phyloP scores from a whole-genome alignment of 2,329 filamentous ascomycete species.

The Orbilia quercus region DNA sequence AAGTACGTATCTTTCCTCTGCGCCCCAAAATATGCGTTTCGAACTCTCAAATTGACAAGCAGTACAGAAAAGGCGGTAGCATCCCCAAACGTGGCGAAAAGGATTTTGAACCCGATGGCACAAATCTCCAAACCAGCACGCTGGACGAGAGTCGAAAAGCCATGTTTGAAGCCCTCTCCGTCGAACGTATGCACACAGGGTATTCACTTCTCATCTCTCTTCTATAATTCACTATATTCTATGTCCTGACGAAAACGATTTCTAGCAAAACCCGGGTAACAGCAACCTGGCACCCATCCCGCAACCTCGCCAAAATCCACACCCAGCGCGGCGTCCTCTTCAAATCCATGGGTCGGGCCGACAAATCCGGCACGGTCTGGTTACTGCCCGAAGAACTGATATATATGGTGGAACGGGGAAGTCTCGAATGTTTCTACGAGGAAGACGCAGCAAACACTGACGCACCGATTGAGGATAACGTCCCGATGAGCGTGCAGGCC shows the following conservation, averaged over 20 bases:
- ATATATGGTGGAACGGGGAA: conserved; percentile 87
- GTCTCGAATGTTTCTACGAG: conserved; percentile 78
- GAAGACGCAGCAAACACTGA: conserved; percentile 65
- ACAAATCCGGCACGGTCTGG: conserved; percentile 77
- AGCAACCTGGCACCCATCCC: conserved; percentile 64
- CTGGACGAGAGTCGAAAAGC: conserved; percentile 84
- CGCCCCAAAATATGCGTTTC: conserved; percentile 46
- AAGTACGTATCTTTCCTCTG: conserved; percentile 63
- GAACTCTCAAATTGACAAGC: conserved; percentile 27
- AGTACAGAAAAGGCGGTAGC: conserved; percentile 61
- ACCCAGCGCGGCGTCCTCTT: conserved; percentile 78
- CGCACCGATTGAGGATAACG: conserved; percentile 57
- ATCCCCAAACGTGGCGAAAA: conserved; percentile 93
- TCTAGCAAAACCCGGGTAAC: conserved; percentile 57
- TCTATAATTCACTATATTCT: not conserved
- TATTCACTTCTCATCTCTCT: not conserved
- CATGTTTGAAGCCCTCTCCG: conserved; percentile 84
- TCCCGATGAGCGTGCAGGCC: conserved; percentile 91
- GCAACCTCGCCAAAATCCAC: conserved; percentile 75
- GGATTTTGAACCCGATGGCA: conserved; percentile 95
- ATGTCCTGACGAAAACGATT: conserved; percentile 9
- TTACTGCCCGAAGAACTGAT: conserved; percentile 90
- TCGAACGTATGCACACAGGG: conserved; percentile 57
- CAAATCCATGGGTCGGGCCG: conserved; percentile 78
- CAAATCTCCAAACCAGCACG: conserved; percentile 78